Evolutionary conservation across 2,329 filamentous ascomycete species (phyloP).

Genomic region (Aspergillus latus): DNA sequence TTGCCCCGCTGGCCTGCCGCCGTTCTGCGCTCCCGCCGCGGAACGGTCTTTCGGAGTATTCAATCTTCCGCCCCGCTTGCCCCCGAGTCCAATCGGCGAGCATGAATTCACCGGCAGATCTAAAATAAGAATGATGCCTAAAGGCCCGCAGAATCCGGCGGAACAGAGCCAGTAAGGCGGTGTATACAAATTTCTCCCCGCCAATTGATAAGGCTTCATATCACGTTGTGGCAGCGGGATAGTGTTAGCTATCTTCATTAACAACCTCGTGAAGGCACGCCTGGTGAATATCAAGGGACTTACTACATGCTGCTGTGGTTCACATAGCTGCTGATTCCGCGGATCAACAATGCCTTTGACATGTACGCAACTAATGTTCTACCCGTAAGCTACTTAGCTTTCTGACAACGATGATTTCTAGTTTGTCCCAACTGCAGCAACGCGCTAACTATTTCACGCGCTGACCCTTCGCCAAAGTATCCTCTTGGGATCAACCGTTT

Average conservation of each 20-base stretch:
- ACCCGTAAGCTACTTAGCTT: background rate
- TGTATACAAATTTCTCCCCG: slow-evolving; percentile 19
- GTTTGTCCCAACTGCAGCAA: slow-evolving; percentile 54
- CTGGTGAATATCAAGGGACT: background rate
- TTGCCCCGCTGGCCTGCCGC: slow-evolving; percentile 17
- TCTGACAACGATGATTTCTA: slow-evolving; percentile 28
- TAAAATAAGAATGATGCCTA: slow-evolving; percentile 7
- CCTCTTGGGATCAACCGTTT: slow-evolving; percentile 68
- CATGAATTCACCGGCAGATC: slow-evolving; percentile 3
- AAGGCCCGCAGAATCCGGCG: slow-evolving; percentile 2
- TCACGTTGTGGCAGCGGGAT: slow-evolving; percentile 16
- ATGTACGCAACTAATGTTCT: slow-evolving; percentile 30
- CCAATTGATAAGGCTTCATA: slow-evolving; percentile 22
- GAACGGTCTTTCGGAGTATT: slow-evolving; percentile 24
- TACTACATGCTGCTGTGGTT: too few species aligned
- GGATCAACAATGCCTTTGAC: slow-evolving; percentile 38
- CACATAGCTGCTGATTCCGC: too few species aligned
- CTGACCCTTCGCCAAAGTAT: slow-evolving; percentile 38
- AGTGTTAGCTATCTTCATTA: slow-evolving; percentile 5
- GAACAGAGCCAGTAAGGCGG: slow-evolving; percentile 9
- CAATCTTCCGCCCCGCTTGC: slow-evolving; percentile 21
- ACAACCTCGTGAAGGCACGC: background rate
- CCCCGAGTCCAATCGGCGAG: slow-evolving; percentile 22
- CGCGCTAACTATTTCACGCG: slow-evolving; percentile 48
- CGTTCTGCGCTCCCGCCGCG: slow-evolving; percentile 14